Percentiles rank a stretch among this genome's conserved stretches.
Conservation (phyloP, 192 early-diverging fungal species). For the Podila verticillata region DNA sequence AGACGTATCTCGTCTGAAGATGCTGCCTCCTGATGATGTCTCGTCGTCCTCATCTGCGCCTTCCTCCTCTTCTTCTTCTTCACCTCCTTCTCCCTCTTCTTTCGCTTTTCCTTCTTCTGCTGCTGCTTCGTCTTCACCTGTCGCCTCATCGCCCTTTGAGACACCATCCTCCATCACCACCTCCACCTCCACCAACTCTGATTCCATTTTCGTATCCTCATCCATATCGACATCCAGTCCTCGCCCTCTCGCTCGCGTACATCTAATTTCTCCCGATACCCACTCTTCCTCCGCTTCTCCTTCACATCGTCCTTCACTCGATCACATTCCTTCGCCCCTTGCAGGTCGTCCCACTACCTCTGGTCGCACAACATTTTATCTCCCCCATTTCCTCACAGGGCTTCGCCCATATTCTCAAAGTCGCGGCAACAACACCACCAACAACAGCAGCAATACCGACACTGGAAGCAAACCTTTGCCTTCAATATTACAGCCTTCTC, state of each 20-base stretch:
- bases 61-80: constrained; percentile 7
- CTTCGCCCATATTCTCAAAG: neutral
- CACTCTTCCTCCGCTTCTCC: neutral
- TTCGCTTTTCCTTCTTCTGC: constrained; percentile 5
- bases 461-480: neutral
- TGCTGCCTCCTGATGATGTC: constrained; percentile 38
- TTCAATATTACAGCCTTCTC: neutral
- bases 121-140: constrained; percentile 5
- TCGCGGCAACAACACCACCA: neutral
- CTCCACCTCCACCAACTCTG: neutral
- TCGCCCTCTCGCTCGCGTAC: neutral
- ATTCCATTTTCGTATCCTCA: neutral
- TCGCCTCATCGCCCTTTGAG: constrained; percentile 7
- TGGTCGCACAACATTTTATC: constrained; percentile 5
- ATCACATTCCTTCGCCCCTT: constrained; percentile 19
- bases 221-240: neutral
- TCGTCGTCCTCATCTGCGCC: constrained; percentile 18
- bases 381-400: constrained; percentile 17
- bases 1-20: neutral
- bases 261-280: too few relatives aligned
- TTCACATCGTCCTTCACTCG: neutral
- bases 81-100: constrained; percentile 1
- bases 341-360: neutral
- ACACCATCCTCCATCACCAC: constrained; percentile 1
- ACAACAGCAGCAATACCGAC: neutral